Conservation (phyloP, 495 filamentous ascomycete genomes). For the Peziza echinospora region DNA sequence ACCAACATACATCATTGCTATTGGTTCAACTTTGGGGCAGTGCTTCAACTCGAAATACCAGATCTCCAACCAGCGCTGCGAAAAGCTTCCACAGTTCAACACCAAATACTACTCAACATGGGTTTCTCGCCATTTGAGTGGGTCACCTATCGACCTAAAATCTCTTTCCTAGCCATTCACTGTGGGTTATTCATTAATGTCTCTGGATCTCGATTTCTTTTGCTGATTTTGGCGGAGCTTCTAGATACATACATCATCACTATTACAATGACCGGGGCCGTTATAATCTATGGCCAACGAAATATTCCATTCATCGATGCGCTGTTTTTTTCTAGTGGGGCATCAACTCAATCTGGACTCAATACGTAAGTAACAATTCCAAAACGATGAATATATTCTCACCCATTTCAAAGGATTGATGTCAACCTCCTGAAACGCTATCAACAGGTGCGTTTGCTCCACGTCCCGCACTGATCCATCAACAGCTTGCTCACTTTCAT, state of each 20-base stretch:
- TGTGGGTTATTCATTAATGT: background rate
- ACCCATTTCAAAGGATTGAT: slow-evolving; percentile 31
- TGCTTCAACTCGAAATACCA: no score
- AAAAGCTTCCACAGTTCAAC: no score
- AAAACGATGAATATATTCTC: slow-evolving; percentile 6
- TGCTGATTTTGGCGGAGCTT: no score
- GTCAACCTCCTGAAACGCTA: slow-evolving; percentile 52
- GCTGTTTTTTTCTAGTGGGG: slow-evolving; percentile 59
- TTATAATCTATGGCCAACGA: slow-evolving; percentile 44
- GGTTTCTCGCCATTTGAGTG: background rate
- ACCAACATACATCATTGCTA: no score
- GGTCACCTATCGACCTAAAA: background rate
- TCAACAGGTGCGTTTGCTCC: slow-evolving; percentile 33
- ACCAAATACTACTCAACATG: background rate
- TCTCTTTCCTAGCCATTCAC: background rate
- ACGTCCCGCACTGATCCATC: background rate
- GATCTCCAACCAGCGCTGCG: no score
- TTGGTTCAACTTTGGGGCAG: no score
- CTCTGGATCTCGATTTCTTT: no score
- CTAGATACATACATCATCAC: slow-evolving; percentile 62
- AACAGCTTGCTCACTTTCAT: background rate
- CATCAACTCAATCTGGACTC: slow-evolving; percentile 74
- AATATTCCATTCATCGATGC: slow-evolving; percentile 63
- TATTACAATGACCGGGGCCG: slow-evolving; percentile 44
- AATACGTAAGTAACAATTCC: slow-evolving; percentile 36